A percentile compares a stretch with the other conserved stretches of the same genome.
Evolutionary conservation across 495 filamentous ascomycete genomes (phyloP).

Genomic region (Penicillium odoratum): DNA sequence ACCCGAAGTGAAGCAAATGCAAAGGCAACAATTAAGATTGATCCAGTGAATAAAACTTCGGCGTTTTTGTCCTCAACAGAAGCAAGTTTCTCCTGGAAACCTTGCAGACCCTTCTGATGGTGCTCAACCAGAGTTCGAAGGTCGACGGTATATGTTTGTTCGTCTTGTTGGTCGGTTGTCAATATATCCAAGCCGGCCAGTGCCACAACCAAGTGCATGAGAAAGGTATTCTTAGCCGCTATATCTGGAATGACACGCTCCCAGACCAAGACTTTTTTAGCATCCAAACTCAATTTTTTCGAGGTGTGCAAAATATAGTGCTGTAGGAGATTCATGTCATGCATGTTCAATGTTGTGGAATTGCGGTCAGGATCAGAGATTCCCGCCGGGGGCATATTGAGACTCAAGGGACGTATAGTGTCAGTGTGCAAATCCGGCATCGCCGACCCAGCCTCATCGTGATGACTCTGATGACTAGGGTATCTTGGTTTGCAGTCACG

Average conservation of each 20-base stretch:
- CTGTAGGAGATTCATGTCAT: slow-evolving; percentile 22
- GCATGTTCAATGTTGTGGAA: slow-evolving; percentile 19
- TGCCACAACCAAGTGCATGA: slow-evolving; percentile 24
- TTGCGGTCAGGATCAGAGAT: neutral
- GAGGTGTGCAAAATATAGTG: slow-evolving; percentile 27
- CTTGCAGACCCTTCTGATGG: slow-evolving; percentile 27
- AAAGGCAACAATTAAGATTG: slow-evolving; percentile 25
- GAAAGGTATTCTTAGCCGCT: slow-evolving; percentile 11
- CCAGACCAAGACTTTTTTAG: slow-evolving; percentile 19
- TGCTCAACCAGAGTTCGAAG: slow-evolving; percentile 22
- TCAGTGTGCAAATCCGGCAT: no score
- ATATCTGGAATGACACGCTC: slow-evolving; percentile 22
- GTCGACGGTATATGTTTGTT: neutral
- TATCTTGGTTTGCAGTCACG: slow-evolving; percentile 8
- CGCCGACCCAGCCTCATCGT: neutral
- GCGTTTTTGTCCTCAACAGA: slow-evolving; percentile 7
- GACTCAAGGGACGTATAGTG: slow-evolving; percentile 13
- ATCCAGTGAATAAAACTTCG: slow-evolving; percentile 20
- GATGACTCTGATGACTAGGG: neutral
- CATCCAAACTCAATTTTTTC: slow-evolving; percentile 18
- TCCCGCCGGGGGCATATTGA: slow-evolving; percentile 1
- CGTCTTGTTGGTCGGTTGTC: neutral
- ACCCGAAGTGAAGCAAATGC: slow-evolving; percentile 26
- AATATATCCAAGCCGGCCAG: slow-evolving; percentile 25
- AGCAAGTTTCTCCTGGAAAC: slow-evolving; percentile 21